Base-by-base conservation (phyloP, 73 alveolate genomes). In the Effrenium voratum region DNA sequence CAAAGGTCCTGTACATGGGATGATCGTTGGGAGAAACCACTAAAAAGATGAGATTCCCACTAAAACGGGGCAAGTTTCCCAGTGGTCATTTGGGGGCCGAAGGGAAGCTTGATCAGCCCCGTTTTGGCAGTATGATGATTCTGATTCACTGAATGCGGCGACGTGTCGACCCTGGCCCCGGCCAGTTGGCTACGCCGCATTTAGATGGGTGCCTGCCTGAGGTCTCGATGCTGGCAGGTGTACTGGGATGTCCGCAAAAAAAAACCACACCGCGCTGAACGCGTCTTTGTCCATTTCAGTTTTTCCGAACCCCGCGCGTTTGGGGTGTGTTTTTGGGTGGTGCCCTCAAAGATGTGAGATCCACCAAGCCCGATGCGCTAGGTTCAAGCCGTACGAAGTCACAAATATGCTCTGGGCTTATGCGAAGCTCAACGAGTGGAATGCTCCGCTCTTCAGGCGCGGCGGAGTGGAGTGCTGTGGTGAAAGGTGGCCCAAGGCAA, bases 321-420 rank as follows among this genome's bases (percentile, higher is more conserved):
- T 52, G 19, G 63, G 26, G 26, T 52, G 19, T 52, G 63, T 52
- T 8, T 52, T 52, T 52, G 19, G 26, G 63, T 19, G 19, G 19
- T 52, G 63, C 63, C 63, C 26, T 8, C 8, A 19, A 8, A 52
- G 26, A 12, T 52, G 8, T 8, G 26, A 12, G 8, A 8, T 19
- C 26, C 81, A 8, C 19, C 46, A 47, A 45, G 3, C 82, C 12
- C 47, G 82, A 19, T 34, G 49, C 5, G 49, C 19, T 12, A 77
- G 87, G 87, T 77, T 77, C 60, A 77, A 77, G 30, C 87, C 87
- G 28, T 77, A 77, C 87, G 87, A 77, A 77, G 87, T 77, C 63
- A 77, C 87, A 26, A 77, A 77, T 28, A 77, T 77, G 59, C 87
- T 77, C 19, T 77, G 87, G 87, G 87, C 87, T 28, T 77, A 32